Conservation (phyloP, 768 basidiomycete species). For the Leccinum ochraceum region DNA sequence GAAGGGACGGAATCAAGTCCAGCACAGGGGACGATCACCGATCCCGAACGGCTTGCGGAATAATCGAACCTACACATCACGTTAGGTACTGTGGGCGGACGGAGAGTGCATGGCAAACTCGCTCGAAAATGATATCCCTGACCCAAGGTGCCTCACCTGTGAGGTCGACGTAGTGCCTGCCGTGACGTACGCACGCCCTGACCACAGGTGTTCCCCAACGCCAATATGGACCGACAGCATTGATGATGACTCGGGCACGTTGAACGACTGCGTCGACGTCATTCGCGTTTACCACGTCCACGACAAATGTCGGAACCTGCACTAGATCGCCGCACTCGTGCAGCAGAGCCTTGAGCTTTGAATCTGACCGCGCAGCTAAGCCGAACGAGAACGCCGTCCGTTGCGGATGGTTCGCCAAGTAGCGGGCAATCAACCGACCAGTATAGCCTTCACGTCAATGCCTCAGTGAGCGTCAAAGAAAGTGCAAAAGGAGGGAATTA, state of each 20-base stretch:
- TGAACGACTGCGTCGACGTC: constrained; percentile 61
- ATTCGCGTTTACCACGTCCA: constrained; percentile 58
- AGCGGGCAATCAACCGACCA: constrained; percentile 65
- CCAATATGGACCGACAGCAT: constrained; percentile 76
- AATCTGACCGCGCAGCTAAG: constrained; percentile 65
- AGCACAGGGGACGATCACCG: constrained; percentile 78
- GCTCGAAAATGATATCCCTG: constrained; percentile 59
- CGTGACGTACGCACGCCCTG: constrained; percentile 71
- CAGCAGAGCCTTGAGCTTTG: constrained; percentile 57
- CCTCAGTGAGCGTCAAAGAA: constrained; percentile 12
- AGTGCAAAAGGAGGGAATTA: background rate
- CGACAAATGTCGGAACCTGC: constrained; percentile 46
- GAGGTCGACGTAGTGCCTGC: constrained; percentile 85
- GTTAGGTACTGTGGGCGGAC: constrained; percentile 6
- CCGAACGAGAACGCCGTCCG: constrained; percentile 61
- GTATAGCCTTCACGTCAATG: constrained; percentile 51
- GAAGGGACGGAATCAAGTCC: constrained; percentile 80
- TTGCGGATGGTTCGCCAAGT: constrained; percentile 67
- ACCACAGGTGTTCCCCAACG: constrained; percentile 74
- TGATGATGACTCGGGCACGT: constrained; percentile 67
- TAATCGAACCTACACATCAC: constrained; percentile 59
- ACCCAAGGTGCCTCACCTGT: constrained; percentile 75
- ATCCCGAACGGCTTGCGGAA: constrained; percentile 63
- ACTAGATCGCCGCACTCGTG: constrained; percentile 43
- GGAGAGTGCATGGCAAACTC: constrained; percentile 28